These are phyloP conservation scores for Nymphaea colorata DNA, from an alignment of 164 flowering plant genomes.

Conservation along the genomic window DNA sequence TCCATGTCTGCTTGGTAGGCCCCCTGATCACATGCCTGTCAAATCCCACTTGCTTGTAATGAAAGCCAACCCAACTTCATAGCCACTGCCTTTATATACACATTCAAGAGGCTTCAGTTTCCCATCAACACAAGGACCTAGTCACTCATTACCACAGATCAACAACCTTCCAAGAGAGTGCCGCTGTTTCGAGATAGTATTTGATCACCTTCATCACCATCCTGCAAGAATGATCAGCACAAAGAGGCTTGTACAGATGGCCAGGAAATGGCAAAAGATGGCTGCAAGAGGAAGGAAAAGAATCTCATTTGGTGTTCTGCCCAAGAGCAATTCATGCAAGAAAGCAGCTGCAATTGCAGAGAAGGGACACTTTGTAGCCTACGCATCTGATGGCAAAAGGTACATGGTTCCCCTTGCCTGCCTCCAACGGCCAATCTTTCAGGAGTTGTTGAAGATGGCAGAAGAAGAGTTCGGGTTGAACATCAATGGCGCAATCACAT, in stretches of 20 bases:
- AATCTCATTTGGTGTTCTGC: background rate
- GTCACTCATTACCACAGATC: too few relatives aligned
- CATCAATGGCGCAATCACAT: background rate
- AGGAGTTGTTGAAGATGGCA: slow-evolving; percentile 8
- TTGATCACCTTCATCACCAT: background rate
- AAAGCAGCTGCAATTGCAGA: background rate
- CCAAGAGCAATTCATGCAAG: background rate
- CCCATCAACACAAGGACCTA: background rate
- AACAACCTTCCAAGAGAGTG: too few relatives aligned
- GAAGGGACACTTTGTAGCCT: slow-evolving; percentile 6
- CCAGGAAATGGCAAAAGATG: background rate
- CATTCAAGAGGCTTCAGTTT: background rate
- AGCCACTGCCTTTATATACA: background rate
- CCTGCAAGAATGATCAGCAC: background rate
- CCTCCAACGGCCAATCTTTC: slow-evolving; percentile 1
- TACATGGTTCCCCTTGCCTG: slow-evolving; percentile 2
- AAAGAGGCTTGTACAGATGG: background rate
- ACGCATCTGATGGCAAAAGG: background rate
- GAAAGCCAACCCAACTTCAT: too few relatives aligned
- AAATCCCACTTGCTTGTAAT: too few relatives aligned
- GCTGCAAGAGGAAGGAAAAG: background rate
- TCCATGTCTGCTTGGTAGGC: too few relatives aligned
- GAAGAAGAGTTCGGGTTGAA: slow-evolving; percentile 7
- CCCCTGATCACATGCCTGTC: too few relatives aligned
- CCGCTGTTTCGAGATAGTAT: too few relatives aligned